Evolutionary conservation across 305 asterid genomes (phyloP).

Genomic region (Nicotiana rustica): DNA sequence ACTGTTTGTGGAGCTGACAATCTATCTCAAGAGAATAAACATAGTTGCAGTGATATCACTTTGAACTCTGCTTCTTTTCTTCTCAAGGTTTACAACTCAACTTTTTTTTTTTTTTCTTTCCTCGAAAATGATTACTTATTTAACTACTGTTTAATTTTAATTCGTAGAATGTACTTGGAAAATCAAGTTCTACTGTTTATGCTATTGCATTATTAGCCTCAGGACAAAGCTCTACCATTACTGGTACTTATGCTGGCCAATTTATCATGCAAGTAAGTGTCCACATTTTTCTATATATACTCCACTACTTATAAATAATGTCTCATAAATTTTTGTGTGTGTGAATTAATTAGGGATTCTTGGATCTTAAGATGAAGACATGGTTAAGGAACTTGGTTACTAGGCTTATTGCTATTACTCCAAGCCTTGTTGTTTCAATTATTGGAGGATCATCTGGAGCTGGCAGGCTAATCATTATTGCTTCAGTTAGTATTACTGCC

Average conservation of each 20-base stretch:
- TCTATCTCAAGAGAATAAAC: constrained; percentile 43
- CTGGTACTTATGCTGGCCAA: constrained; percentile 97
- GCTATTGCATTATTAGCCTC: constrained; percentile 92
- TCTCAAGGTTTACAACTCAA: constrained; percentile 60
- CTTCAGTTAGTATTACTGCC: constrained; percentile 57
- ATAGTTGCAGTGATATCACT: constrained; percentile 69
- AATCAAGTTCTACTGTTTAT: constrained; percentile 76
- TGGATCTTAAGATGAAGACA: constrained; percentile 78
- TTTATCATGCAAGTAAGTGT: constrained; percentile 80
- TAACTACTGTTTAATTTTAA: background rate
- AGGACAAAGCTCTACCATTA: constrained; percentile 92
- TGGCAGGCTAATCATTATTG: constrained; percentile 85
- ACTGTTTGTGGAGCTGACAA: constrained; percentile 64
- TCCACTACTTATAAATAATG: background rate
- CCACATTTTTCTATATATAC: too few species aligned
- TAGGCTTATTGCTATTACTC: constrained; percentile 86
- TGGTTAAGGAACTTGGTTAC: constrained; percentile 84
- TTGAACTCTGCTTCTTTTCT: constrained; percentile 94
- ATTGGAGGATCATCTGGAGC: constrained; percentile 93
- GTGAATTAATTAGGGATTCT: constrained; percentile 64
- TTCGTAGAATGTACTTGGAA: constrained; percentile 81
- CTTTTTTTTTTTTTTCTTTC: too few species aligned
- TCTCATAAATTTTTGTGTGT: background rate
- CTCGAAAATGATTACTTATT: background rate
- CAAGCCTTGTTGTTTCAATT: constrained; percentile 80